A percentile compares a stretch with the other conserved stretches of the same genome.
phyloP scores from a whole-genome alignment of 1,284 basidiomycete genomes.

The Xerocomus nothofagi region DNA sequence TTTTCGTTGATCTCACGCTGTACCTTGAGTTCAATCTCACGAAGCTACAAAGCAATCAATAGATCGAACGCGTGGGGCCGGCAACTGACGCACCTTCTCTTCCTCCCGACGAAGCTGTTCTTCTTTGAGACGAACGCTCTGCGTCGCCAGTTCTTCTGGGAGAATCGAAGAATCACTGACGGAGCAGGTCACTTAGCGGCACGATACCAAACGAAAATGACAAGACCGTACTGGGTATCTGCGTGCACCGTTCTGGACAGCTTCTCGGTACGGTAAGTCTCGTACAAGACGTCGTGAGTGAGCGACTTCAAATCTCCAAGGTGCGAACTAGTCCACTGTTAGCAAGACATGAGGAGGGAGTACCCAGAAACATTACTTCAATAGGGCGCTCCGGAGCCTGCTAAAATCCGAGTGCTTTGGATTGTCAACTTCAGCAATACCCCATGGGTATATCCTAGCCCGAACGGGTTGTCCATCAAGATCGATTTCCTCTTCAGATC shows the following conservation, averaged over 20 bases:
- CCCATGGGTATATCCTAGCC: constrained; percentile 97
- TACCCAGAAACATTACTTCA: constrained; percentile 59
- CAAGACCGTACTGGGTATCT: constrained; percentile 68
- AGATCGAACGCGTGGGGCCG: background rate
- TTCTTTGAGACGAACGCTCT: constrained; percentile 96
- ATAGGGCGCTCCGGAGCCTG: constrained; percentile 85
- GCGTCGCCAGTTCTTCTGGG: constrained; percentile 95
- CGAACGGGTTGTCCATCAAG: constrained; percentile 90
- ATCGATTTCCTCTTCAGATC: constrained; percentile 95
- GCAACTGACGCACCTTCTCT: constrained; percentile 67
- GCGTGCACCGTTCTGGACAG: constrained; percentile 89
- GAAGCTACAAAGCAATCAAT: constrained; percentile 55
- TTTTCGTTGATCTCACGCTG: constrained; percentile 99
- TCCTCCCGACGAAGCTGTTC: constrained; percentile 97
- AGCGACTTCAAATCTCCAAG: constrained; percentile 92
- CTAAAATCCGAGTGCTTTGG: constrained; percentile 98
- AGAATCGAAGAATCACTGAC: constrained; percentile 82
- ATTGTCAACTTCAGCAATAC: constrained; percentile 98
- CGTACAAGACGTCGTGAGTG: constrained; percentile 93
- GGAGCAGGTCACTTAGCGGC: constrained; percentile 20
- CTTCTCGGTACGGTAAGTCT: constrained; percentile 99
- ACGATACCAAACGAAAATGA: background rate
- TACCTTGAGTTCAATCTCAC: constrained; percentile 97
- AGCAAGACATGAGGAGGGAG: constrained; percentile 1
- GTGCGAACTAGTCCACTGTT: constrained; percentile 70